Evolutionary conservation across 1,284 basidiomycete genomes (phyloP).

Genomic region (Volvariella volvacea): DNA sequence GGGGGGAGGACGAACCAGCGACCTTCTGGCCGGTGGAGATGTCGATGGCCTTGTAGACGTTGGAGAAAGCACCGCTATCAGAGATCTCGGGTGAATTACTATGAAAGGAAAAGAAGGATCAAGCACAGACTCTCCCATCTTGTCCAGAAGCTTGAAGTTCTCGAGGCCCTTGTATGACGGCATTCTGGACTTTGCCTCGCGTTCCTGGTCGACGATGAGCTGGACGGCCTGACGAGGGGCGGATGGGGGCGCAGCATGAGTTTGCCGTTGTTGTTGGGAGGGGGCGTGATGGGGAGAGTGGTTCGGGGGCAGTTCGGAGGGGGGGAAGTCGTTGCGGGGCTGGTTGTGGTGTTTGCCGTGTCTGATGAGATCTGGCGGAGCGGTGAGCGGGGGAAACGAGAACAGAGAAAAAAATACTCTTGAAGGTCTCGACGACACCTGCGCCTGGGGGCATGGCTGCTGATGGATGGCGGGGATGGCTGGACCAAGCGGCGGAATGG

Average conservation of each 20-base stretch:
- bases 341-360: conserved; percentile 73
- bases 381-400: conserved; percentile 12
- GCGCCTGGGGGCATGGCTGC: conserved; percentile 30
- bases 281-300: conserved; percentile 14
- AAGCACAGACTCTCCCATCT: conserved; percentile 88
- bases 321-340: conserved; percentile 22
- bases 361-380: conserved; percentile 70
- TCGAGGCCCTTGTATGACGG: conserved; percentile 83
- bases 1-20: conserved; percentile 53
- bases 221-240: conserved; percentile 55
- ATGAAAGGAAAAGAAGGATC: conserved; percentile 12
- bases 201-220: conserved; percentile 74
- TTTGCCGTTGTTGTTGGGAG: conserved; percentile 20
- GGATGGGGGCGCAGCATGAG: conserved; percentile 19
- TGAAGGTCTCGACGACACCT: conserved; percentile 65
- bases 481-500: background rate
- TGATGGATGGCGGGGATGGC: conserved; percentile 1
- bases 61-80: conserved; percentile 90
- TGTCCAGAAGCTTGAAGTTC: conserved; percentile 74
- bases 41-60: conserved; percentile 94
- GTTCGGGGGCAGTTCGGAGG: conserved; percentile 12
- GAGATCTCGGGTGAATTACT: conserved; percentile 9
- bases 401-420: conserved; percentile 39
- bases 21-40: conserved; percentile 74
- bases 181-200: conserved; percentile 70